A percentile compares a stretch with the other conserved stretches of the same genome.
These are phyloP conservation scores for Diaporthe amygdali DNA, from an alignment of 2,329 filamentous ascomycete species.

Conservation along the genomic window DNA sequence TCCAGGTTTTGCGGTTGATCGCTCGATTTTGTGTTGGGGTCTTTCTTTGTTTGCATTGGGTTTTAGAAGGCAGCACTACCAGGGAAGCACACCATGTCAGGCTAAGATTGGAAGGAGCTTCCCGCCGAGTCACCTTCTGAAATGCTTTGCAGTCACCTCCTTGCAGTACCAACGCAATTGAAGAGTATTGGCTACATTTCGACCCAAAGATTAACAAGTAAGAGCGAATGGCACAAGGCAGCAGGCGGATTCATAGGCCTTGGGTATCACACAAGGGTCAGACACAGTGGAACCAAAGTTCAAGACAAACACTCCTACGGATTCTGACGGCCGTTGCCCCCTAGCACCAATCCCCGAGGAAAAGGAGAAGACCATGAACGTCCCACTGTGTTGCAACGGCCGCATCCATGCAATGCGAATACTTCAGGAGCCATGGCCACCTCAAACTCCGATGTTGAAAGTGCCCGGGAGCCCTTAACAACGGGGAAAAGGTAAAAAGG, in stretches of 20 bases:
- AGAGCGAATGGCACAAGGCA: not conserved
- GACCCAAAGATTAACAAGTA: not conserved
- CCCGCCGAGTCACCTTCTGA: not conserved
- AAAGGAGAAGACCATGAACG: not conserved
- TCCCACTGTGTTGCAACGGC: not conserved
- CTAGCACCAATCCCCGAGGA: not conserved
- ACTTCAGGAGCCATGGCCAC: not conserved
- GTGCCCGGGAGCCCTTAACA: too few species aligned
- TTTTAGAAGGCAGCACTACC: not conserved
- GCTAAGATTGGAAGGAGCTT: not conserved
- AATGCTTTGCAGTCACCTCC: too few species aligned
- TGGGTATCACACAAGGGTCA: constrained; percentile 7
- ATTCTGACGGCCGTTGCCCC: not conserved
- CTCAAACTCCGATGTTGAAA: not conserved
- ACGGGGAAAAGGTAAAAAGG: not conserved
- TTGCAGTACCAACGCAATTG: not conserved
- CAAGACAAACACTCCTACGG: constrained; percentile 9
- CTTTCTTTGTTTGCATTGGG: not conserved
- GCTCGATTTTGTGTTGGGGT: not conserved
- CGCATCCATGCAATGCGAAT: too few species aligned
- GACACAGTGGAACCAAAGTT: constrained; percentile 17
- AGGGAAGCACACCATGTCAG: not conserved
- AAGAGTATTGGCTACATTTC: not conserved
- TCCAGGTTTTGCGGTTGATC: not conserved
- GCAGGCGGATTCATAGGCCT: not conserved